phyloP scores from a whole-genome alignment of 352 stramenopile genomes.

The Globisporangium iwayamae region DNA sequence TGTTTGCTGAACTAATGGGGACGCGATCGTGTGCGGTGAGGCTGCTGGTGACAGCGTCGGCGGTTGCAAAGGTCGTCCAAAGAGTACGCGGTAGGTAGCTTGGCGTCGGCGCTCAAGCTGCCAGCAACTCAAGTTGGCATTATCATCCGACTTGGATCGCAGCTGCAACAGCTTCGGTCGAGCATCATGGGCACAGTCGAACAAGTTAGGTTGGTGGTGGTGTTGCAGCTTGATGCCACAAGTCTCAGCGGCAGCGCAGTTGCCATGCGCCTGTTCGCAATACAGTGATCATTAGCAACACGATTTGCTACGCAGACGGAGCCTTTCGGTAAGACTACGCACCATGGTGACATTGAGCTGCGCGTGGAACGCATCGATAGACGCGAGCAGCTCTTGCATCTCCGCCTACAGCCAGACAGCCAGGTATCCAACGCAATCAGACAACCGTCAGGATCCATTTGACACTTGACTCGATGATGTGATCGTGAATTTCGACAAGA shows the following conservation, averaged over 20 bases:
- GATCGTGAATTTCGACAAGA: not conserved
- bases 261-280: not conserved
- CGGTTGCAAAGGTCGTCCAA: constrained; percentile 28
- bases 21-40: not conserved
- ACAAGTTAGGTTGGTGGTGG: too few relatives aligned
- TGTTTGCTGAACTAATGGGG: not conserved
- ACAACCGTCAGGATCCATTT: not conserved
- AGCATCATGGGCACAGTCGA: not conserved
- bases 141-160: not conserved
- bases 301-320: too few relatives aligned
- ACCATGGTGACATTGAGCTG: not conserved
- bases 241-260: not conserved
- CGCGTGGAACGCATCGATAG: not conserved
- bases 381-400: not conserved
- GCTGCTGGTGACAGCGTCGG: constrained; percentile 7
- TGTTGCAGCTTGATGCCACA: not conserved
- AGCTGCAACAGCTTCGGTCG: not conserved
- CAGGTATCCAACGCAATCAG: not conserved
- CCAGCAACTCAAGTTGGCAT: constrained; percentile 22
- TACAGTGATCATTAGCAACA: not conserved
- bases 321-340: not conserved
- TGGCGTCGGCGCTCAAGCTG: constrained; percentile 26
- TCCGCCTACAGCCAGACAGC: not conserved
- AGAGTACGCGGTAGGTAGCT: constrained; percentile 48
- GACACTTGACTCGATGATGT: too few relatives aligned